Evolutionary conservation across 805 yeast genomes (phyloP), one percentile per base, ranked within the genome.

Genomic region (Scheffersomyces ergatensis): DNA sequence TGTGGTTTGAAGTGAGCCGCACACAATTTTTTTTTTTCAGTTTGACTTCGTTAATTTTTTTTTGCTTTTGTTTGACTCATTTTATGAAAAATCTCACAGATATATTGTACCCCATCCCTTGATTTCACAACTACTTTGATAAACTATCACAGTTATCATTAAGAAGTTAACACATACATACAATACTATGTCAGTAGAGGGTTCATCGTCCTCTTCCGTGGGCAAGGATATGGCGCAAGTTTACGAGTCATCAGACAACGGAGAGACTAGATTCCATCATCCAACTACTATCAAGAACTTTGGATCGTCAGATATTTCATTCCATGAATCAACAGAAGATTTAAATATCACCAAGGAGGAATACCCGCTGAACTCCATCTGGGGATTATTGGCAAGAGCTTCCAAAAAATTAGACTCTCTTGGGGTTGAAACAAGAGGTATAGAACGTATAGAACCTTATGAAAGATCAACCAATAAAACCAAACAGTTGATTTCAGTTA

Each of bases 401-500:
- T 50, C 55, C 0, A 43, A 46, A 5, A 50, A 54, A 30, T 73
- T 45, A 77, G 90, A 44, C 53, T 62, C 79, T 0, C 54, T 67
- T 16, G 82, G 82, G 2, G 86, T 86, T 3, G 97, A 89, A 58
- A 65, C 81, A 3, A 72, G 89, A 45, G 96, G 96, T 39, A 83
- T 89, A 36, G 89, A 85, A 46, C 70, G 96, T 44, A 78, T 85
- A 24, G 64, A 75, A 31, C 85, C 93, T 0, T 70, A 80, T 46
- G 86, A 84, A 36, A 63, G 90, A 43, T 72, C 83, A n/a, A 55
- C 57, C 12, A 56, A 54, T 34, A 52, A 53, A 35, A 39, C 48
- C 5, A 56, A 55, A 30, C 67, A 58, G 43, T 45, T 66, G 20
- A 45, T 67, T n/a, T 56, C 67, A 8, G 87, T 86, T 14, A 60